Conservation (phyloP, 331 rosid genomes). For the Malus hybrid region DNA sequence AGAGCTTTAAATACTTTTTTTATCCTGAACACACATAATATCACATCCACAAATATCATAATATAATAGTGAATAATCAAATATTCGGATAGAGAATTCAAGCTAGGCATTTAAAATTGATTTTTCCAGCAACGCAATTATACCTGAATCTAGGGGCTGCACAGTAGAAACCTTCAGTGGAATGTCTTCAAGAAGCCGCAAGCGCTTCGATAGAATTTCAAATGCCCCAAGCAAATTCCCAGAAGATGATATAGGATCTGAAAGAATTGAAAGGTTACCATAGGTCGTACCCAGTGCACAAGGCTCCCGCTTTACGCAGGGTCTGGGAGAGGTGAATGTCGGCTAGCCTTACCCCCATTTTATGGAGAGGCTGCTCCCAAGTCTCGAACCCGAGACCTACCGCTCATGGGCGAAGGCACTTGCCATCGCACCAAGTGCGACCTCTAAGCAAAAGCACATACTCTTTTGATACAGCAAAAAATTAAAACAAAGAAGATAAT, state of each 20-base stretch:
- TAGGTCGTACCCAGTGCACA: background rate
- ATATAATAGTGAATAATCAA: background rate
- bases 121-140: constrained; percentile 14
- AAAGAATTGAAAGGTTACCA: background rate
- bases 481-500: background rate
- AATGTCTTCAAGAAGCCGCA: constrained; percentile 66
- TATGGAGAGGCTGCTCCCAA: background rate
- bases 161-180: constrained; percentile 91
- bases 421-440: no score
- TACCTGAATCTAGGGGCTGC: constrained; percentile 89
- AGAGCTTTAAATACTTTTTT: background rate
- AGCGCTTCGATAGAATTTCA: constrained; percentile 67
- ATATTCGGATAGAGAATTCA: background rate
- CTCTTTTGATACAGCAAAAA: background rate
- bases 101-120: background rate
- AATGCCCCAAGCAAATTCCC: constrained; percentile 65
- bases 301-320: no score
- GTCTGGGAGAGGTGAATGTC: no score
- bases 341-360: no score
- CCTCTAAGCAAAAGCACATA: no score
- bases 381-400: no score
- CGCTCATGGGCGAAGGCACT: no score
- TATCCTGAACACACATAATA: background rate
- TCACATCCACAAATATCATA: background rate
- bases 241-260: constrained; percentile 75